phyloP scores from a whole-genome alignment of 176 grass and related monocot genomes.

The Oryza punctata region DNA sequence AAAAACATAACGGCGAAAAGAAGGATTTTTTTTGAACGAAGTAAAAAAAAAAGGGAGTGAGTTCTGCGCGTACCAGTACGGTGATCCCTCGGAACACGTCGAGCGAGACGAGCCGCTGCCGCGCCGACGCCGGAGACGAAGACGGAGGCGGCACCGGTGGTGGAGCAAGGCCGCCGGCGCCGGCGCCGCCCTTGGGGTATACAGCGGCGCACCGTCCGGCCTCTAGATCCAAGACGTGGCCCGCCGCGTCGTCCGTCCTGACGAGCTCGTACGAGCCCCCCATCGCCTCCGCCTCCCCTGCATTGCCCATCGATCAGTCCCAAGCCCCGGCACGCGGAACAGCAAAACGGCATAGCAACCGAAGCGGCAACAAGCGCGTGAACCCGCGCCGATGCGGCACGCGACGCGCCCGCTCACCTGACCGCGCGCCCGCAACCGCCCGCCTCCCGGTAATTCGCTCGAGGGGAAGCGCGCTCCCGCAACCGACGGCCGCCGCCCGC shows the following conservation, averaged over 20 bases:
- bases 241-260: slow-evolving; percentile 32
- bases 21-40: background rate
- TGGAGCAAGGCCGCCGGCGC: background rate
- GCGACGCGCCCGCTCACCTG: slow-evolving; percentile 35
- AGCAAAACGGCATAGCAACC: background rate
- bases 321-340: background rate
- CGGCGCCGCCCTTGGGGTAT: background rate
- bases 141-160: background rate
- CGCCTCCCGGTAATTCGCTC: background rate
- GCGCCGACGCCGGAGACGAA: background rate
- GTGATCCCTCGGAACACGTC: slow-evolving; percentile 80
- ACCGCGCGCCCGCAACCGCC: background rate
- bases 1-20: background rate
- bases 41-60: background rate
- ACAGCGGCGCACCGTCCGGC: slow-evolving; percentile 6
- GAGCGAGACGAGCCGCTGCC: slow-evolving; percentile 69
- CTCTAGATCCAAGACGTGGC: slow-evolving; percentile 41
- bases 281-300: slow-evolving; percentile 34
- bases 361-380: slow-evolving; percentile 38
- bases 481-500: background rate
- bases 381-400: slow-evolving; percentile 30
- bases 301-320: slow-evolving; percentile 38
- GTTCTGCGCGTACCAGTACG: slow-evolving; percentile 49
- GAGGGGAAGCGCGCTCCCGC: background rate
- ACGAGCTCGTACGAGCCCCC: slow-evolving; percentile 58